A percentile compares a stretch with the other conserved stretches of the same genome.
phyloP scores from a whole-genome alignment of 2,329 filamentous ascomycete species.

The Colletotrichum sp. region DNA sequence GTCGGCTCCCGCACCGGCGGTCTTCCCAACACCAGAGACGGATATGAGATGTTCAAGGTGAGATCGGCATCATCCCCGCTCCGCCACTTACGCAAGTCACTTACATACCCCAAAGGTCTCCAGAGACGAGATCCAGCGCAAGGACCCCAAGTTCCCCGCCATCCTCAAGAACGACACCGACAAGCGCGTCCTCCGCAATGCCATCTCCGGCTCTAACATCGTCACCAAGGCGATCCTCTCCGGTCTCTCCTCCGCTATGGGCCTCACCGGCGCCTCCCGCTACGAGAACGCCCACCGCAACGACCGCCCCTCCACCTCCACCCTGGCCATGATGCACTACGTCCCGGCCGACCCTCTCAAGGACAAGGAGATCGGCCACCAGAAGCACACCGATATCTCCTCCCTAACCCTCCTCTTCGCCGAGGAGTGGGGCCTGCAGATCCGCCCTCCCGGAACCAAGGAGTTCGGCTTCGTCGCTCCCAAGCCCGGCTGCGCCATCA shows the following conservation, averaged over 20 bases:
- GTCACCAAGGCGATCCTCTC: conserved; percentile 55
- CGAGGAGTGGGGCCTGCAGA: conserved; percentile 62
- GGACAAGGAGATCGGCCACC: conserved; percentile 53
- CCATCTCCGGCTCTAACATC: conserved; percentile 55
- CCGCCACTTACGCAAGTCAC: neutral
- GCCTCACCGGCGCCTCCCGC: conserved; percentile 47
- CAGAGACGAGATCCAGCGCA: conserved; percentile 53
- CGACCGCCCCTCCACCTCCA: conserved; percentile 51
- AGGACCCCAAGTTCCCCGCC: conserved; percentile 49
- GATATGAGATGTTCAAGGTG: conserved; percentile 58
- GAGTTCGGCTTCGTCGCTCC: conserved; percentile 61
- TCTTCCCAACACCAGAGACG: conserved; percentile 51
- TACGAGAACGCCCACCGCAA: conserved; percentile 59
- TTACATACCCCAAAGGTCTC: conserved; percentile 34
- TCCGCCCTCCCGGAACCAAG: conserved; percentile 49
- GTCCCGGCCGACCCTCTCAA: conserved; percentile 45
- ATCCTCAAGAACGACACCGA: conserved; percentile 54
- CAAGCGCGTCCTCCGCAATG: conserved; percentile 52
- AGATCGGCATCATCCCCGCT: conserved; percentile 20
- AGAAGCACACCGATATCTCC: conserved; percentile 63
- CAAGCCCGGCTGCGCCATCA: conserved; percentile 54
- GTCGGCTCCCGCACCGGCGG: conserved; percentile 54
- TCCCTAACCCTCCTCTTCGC: conserved; percentile 60
- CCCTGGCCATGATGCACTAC: conserved; percentile 62
- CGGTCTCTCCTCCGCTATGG: conserved; percentile 50